Base-by-base conservation (phyloP, 2,329 filamentous ascomycete genomes). In the Nemania sp. region DNA sequence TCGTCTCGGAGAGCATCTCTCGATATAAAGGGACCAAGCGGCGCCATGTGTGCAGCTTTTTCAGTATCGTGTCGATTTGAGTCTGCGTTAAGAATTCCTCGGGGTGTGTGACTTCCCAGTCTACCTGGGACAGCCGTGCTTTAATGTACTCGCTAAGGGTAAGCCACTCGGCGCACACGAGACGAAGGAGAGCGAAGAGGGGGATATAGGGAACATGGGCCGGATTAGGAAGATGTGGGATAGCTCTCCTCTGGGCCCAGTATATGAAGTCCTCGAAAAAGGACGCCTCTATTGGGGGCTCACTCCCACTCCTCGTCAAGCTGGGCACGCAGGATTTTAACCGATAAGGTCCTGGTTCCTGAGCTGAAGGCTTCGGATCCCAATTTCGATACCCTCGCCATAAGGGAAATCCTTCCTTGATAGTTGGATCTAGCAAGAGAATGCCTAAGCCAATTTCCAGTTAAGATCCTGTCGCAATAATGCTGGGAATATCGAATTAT, bases 91-190 rank as follows among this genome's bases (percentile, higher is more conserved):
- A 51, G 34, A 71, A 71, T 43, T 65, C 53, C 20, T 62, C 21
- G 1, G 69, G 69, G 35, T 67, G 66, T 10, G 67, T 64, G 25
- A 72, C 67, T 29, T 71, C 68, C 66, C 67, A 68, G 50, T 72
- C 69, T 0, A 72, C 58, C 46, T 71, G 69, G 37, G 63, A 67
- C 15, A 72, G 40, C 11, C 69, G 66, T 7, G 70, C 68, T 51
- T 71, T 72, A 60, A 72, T 67, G 40, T 71, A 72, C 46, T 71
- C 69, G 9, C 60, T 54, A 52, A 72, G 62, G 1, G 68, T 71
- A 9, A 68, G 61, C 69, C 69, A 71, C 47, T 72, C 70, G 13
- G 65, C 67, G 47, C 62, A 66, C 20, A 69, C 45, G 9, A 71
- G 59, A 32, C 71, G 68, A n/a, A 72, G 48, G 5, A 72, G 66